Base-by-base conservation (phyloP, 768 basidiomycete genomes). In the Collybiopsis luxurians region DNA sequence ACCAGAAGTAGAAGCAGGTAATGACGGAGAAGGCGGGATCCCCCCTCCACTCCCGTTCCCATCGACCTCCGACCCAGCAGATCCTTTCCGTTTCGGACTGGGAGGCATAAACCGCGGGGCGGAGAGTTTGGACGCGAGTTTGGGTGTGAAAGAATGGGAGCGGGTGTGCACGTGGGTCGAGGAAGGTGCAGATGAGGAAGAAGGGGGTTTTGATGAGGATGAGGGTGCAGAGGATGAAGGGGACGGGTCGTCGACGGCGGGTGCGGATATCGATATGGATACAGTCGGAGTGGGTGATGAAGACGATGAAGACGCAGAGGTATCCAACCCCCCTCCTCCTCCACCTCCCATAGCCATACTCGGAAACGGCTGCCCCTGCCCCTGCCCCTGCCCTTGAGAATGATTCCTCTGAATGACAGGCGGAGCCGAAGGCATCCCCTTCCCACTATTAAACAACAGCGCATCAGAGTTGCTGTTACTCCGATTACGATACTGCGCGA, bases 61-160 rank as follows among this genome's bases (percentile, higher is more conserved):
- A 61, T 77, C 79, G 19, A 61, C 55, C 40, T 77, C 78, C 0
- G 74, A 73, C 1, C 75, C 68, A 11, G 72, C 75, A 0, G 79
- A 81, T 0, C 77, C 79, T 62, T 85, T 85, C 42, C 85, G 70
- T 61, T 80, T 85, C 3, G 86, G 87, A 59, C 78, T 82, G 12
- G 74, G 69, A 12, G 80, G 79, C 40, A 77, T 73, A 2, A 81
- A 70, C 49, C 82, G 77, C 26, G 83, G 81, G 17, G 79, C 74
- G 2, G 86, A 78, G 6, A 89, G 73, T 59, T 89, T 89, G 0
- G 88, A 87, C 2, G 88, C 79, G 17, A 89, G 69, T 57, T 86
- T 87, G 0, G 87, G 88, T 0, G 87, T 84, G 60, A 90, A 89
- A 1, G 87, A 81, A 60, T 87, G 85, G 27, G 83, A 86, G 42